These are phyloP conservation scores for Trypanosomatidae sp. DNA, from an alignment of 208 protist species.

Conservation along the genomic window DNA sequence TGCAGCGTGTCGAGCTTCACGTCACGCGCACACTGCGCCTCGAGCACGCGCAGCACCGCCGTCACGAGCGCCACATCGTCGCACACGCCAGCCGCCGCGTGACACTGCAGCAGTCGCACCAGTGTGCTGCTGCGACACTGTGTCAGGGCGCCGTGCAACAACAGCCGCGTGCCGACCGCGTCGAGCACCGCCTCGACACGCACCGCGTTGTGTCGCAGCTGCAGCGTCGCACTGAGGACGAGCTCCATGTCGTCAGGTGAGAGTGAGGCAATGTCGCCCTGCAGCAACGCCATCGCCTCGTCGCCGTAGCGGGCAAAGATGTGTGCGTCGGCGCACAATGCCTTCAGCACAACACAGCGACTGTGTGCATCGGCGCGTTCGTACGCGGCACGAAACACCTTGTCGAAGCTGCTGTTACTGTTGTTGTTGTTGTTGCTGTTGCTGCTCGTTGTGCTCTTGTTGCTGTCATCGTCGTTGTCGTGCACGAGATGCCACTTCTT, in stretches of 20 bases:
- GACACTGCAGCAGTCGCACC: constrained; percentile 72
- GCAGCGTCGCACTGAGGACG: constrained; percentile 34
- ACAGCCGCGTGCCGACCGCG: constrained; percentile 51
- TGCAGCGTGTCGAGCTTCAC: constrained; percentile 40
- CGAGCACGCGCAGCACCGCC: constrained; percentile 18
- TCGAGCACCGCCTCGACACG: constrained; percentile 54
- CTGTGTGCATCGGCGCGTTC: constrained; percentile 62
- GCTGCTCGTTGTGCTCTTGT: too few relatives aligned
- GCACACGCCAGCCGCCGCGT: constrained; percentile 28
- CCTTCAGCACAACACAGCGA: constrained; percentile 63
- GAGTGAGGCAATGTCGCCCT: constrained; percentile 30
- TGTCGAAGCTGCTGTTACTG: background rate
- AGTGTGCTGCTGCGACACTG: constrained; percentile 66
- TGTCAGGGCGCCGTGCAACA: constrained; percentile 17
- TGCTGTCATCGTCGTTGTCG: too few relatives aligned
- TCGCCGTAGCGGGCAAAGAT: constrained; percentile 32
- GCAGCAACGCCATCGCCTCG: constrained; percentile 24
- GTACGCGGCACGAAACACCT: constrained; percentile 11
- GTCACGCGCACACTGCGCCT: constrained; percentile 36
- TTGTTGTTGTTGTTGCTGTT: background rate
- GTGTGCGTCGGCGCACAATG: constrained; percentile 19
- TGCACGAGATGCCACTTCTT: constrained; percentile 9
- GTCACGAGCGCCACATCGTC: constrained; percentile 30
- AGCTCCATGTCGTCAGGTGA: constrained; percentile 68
- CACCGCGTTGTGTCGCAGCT: constrained; percentile 12